These are phyloP conservation scores for Aechmea fasciata DNA, from an alignment of 176 grass and related monocot genomes.

Conservation along the genomic window DNA sequence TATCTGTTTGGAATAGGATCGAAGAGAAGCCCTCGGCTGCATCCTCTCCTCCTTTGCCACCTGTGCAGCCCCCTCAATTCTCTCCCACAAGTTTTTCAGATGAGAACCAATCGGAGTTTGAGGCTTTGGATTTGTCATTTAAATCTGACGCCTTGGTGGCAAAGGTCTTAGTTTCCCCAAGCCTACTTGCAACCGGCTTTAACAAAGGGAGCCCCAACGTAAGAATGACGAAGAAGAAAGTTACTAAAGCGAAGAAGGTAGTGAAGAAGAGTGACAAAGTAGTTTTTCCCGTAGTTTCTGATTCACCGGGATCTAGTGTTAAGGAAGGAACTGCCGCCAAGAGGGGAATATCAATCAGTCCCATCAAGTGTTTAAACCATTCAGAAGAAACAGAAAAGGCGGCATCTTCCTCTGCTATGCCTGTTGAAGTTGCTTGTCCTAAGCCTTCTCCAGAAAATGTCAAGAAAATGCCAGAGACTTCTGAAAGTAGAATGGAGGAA, in stretches of 20 bases:
- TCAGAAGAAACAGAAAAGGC: conserved; percentile 1
- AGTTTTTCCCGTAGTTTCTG: conserved; percentile 36
- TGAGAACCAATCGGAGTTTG: background rate
- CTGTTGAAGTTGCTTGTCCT: conserved; percentile 14
- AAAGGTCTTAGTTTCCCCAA: background rate
- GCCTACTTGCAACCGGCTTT: conserved; percentile 21
- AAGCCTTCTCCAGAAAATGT: conserved; percentile 32
- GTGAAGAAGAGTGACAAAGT: conserved; percentile 45
- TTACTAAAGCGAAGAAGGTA: conserved; percentile 36
- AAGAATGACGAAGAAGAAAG: conserved; percentile 37
- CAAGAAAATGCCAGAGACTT: conserved; percentile 26
- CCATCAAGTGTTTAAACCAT: conserved; percentile 23
- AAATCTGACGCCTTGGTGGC: conserved; percentile 11
- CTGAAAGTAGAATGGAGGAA: conserved; percentile 11
- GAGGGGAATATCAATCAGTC: conserved; percentile 26
- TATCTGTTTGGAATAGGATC: conserved; percentile 80
- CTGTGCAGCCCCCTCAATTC: background rate
- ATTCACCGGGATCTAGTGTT: conserved; percentile 30
- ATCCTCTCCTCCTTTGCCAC: conserved; percentile 22
- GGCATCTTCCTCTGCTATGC: conserved; percentile 16
- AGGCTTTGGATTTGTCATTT: conserved; percentile 9
- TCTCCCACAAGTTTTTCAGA: background rate
- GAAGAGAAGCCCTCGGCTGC: conserved; percentile 41
- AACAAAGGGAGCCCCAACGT: conserved; percentile 28
- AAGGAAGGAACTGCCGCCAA: conserved; percentile 23